Percentiles rank a stretch among this genome's conserved stretches.
Evolutionary conservation across 2,329 filamentous ascomycete species (phyloP).

Genomic region (Penicillium aurantiogriseum): DNA sequence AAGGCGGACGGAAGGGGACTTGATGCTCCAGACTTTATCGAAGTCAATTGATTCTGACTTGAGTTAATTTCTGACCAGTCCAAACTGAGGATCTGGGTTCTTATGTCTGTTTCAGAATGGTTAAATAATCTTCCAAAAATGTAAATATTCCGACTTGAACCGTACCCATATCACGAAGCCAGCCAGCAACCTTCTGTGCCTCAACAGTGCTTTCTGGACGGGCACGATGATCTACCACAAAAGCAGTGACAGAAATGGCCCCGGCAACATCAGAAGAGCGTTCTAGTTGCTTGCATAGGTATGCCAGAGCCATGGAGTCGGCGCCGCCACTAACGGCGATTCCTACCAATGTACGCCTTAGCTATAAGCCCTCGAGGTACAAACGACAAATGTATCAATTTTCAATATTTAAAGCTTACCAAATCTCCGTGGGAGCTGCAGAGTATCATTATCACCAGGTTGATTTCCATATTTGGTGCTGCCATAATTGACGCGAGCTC

Average conservation of each 20-base stretch:
- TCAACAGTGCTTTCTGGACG: slow-evolving; percentile 56
- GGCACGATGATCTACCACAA: slow-evolving; percentile 62
- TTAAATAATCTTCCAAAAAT: neutral
- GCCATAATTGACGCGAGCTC: slow-evolving; percentile 7
- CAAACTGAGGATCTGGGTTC: slow-evolving; percentile 43
- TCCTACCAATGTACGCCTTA: slow-evolving; percentile 45
- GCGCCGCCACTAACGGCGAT: slow-evolving; percentile 89
- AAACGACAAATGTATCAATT: neutral
- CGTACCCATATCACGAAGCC: slow-evolving; percentile 48
- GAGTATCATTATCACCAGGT: slow-evolving; percentile 7
- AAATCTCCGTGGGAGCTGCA: slow-evolving; percentile 25
- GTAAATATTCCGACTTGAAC: neutral
- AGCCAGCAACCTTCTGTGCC: slow-evolving; percentile 51
- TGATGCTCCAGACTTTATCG: neutral
- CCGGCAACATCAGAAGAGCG: slow-evolving; percentile 28
- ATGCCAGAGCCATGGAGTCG: slow-evolving; percentile 95
- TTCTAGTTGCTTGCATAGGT: slow-evolving; percentile 59
- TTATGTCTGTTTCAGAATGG: slow-evolving; percentile 28
- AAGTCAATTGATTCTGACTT: neutral
- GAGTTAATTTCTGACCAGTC: slow-evolving; percentile 48
- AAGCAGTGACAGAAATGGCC: slow-evolving; percentile 47
- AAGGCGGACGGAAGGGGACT: slow-evolving; percentile 59
- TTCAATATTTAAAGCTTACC: slow-evolving; percentile 22
- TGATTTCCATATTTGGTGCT: slow-evolving; percentile 6
- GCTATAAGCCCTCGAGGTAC: neutral